Percentiles rank a stretch among this genome's conserved stretches.
These are phyloP conservation scores for Mortierella sp. DNA, from an alignment of 371 early-diverging fungal species.

Conservation along the genomic window DNA sequence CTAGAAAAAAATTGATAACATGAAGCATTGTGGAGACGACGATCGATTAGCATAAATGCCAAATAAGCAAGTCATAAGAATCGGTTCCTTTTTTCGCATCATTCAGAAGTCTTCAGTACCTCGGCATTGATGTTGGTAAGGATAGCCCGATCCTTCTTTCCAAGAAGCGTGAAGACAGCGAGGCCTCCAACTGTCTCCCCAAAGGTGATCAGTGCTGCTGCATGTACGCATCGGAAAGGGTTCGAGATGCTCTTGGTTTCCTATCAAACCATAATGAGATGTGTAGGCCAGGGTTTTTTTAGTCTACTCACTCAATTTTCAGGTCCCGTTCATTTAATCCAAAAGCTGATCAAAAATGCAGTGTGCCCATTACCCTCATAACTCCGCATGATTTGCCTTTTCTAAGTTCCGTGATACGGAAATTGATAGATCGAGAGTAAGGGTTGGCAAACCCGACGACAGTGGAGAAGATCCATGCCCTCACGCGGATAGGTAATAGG, in stretches of 20 bases:
- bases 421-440: slow-evolving; percentile 45
- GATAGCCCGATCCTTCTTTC: slow-evolving; percentile 60
- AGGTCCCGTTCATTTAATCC: too few species aligned
- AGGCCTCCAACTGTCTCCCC: slow-evolving; percentile 70
- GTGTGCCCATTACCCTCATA: slow-evolving; percentile 55
- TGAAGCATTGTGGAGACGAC: not conserved
- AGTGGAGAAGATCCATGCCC: slow-evolving; percentile 49
- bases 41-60: too few species aligned
- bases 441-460: slow-evolving; percentile 48
- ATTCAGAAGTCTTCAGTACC: slow-evolving; percentile 45
- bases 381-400: slow-evolving; percentile 52
- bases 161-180: slow-evolving; percentile 59
- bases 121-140: slow-evolving; percentile 62
- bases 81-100: not conserved
- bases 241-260: slow-evolving; percentile 44
- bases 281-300: not conserved
- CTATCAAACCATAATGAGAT: slow-evolving; percentile 6
- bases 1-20: slow-evolving; percentile 5
- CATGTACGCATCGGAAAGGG: slow-evolving; percentile 59
- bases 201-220: slow-evolving; percentile 68
- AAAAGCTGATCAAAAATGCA: too few species aligned
- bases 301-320: too few species aligned
- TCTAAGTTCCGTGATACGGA: slow-evolving; percentile 49
- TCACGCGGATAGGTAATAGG: slow-evolving; percentile 39
- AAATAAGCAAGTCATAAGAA: not conserved